Evolutionary conservation across 371 early-diverging fungal genomes (phyloP).

Genomic region (Mortierella sp.): DNA sequence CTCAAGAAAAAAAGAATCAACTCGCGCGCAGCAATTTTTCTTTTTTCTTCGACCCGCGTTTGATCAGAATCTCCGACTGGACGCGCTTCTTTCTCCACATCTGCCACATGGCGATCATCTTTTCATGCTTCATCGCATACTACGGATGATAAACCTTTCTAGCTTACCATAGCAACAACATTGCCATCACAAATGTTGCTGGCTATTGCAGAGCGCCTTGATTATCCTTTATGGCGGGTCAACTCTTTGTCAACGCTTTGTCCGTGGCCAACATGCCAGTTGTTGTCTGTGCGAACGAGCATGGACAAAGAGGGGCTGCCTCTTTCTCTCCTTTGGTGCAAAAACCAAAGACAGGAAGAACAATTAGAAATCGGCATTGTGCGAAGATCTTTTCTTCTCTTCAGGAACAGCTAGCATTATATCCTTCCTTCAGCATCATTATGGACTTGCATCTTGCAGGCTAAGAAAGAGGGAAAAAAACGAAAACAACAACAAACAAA

Average conservation of each 20-base stretch:
- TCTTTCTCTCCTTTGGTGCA: background rate
- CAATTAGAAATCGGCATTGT: background rate
- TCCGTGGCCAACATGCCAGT: background rate
- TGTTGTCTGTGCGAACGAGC: background rate
- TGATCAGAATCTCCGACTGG: background rate
- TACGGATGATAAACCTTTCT: too few species aligned
- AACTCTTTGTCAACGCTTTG: conserved; percentile 11
- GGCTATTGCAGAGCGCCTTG: background rate
- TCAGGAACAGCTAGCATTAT: too few species aligned
- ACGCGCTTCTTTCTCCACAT: conserved; percentile 2
- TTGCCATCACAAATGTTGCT: background rate
- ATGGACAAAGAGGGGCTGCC: background rate
- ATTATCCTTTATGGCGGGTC: background rate
- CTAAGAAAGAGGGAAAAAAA: background rate
- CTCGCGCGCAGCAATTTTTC: background rate
- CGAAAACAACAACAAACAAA: conserved; percentile 1
- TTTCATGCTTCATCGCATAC: too few species aligned
- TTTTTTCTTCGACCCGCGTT: background rate
- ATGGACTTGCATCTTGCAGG: background rate
- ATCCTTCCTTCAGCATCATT: background rate
- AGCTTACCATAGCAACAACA: background rate
- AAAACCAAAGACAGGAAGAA: background rate
- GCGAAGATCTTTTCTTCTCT: too few species aligned
- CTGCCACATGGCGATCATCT: conserved; percentile 1
- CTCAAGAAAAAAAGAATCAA: too few species aligned